Evolutionary conservation across 1,139 yeast species (phyloP), one percentile per base, ranked within the genome.

Genomic region (Suhomyces panamericanus): DNA sequence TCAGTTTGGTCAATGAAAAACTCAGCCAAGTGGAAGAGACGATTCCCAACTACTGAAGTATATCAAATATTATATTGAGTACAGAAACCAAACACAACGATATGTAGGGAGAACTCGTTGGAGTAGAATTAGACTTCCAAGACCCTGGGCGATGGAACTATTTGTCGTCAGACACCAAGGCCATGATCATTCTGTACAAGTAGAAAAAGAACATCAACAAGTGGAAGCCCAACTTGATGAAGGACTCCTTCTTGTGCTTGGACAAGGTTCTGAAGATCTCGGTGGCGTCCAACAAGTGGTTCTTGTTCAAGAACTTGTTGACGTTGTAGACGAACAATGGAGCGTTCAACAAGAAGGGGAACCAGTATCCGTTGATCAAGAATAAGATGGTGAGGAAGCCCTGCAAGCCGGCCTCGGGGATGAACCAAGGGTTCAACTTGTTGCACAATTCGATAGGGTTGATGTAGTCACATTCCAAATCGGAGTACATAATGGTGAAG

Each of bases 391-490:
- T 77, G 53, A 90, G 64, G 53, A 85, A 72, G 2, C 81, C 96
- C 59, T 93, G 98, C 50, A 90, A 69, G 4, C 78, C 86, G 34
- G 95, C 96, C 69, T 93, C 98, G 35, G 99, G 99, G 41, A 88
- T 74, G 58, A 93, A 85, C 73, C 88, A 85, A 58, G 85, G 85
- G 75, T 93, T 93, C 60, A 93, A 81, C 62, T 87, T 87, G 73
- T 89, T 89, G 74, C 99, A 93, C 57, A 93, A 78, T 67, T 95
- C 99, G 64, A 93, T 90, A 42, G 98, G 98, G 66, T 93, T 93
- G 73, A 91, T 89, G 72, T 90, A 91, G 64, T 91, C 98, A 59
- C 93, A 87, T 69, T 90, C 97, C 66, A 90, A 77, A 69, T 91
- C 98, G 53, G 95, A 87, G 73, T 85, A 90, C 84, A 88, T 83